A percentile compares a stretch with the other conserved stretches of the same genome.
Conservation (phyloP, 2,329 filamentous ascomycete species). For the Claviceps paspali region DNA sequence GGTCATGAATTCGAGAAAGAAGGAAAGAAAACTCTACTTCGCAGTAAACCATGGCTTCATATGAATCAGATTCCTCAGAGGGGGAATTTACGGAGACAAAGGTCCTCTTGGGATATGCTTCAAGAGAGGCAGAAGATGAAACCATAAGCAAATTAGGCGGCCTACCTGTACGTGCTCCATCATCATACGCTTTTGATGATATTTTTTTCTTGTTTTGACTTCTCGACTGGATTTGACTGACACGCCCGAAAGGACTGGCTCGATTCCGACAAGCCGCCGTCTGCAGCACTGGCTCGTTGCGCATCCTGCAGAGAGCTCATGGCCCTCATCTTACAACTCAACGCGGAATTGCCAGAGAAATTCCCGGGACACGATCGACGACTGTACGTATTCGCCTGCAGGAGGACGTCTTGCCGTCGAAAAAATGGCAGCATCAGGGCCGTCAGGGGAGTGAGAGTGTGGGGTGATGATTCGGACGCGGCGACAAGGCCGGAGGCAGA, state of each 20-base stretch:
- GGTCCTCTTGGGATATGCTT: slow-evolving; percentile 80
- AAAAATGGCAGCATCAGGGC: slow-evolving; percentile 70
- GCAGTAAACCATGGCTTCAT: slow-evolving; percentile 46
- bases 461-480: slow-evolving; percentile 21
- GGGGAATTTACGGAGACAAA: slow-evolving; percentile 65
- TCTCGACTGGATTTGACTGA: slow-evolving; percentile 1
- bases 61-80: slow-evolving; percentile 75
- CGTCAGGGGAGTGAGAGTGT: slow-evolving; percentile 51
- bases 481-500: slow-evolving; percentile 19
- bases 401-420: slow-evolving; percentile 60
- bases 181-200: background rate
- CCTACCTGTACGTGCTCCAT: slow-evolving; percentile 47
- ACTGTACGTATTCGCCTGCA: slow-evolving; percentile 75
- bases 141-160: slow-evolving; percentile 80
- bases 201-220: no score
- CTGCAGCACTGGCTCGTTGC: slow-evolving; percentile 66
- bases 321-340: slow-evolving; percentile 75
- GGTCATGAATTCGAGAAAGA: no score
- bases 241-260: slow-evolving; percentile 57
- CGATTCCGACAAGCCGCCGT: slow-evolving; percentile 52
- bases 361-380: slow-evolving; percentile 81
- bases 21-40: background rate
- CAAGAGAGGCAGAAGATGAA: slow-evolving; percentile 65
- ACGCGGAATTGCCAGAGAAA: slow-evolving; percentile 73
- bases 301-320: slow-evolving; percentile 74